Conservation (phyloP, 1,139 yeast species). For the Hemisphaericaspora xylanilytica region DNA sequence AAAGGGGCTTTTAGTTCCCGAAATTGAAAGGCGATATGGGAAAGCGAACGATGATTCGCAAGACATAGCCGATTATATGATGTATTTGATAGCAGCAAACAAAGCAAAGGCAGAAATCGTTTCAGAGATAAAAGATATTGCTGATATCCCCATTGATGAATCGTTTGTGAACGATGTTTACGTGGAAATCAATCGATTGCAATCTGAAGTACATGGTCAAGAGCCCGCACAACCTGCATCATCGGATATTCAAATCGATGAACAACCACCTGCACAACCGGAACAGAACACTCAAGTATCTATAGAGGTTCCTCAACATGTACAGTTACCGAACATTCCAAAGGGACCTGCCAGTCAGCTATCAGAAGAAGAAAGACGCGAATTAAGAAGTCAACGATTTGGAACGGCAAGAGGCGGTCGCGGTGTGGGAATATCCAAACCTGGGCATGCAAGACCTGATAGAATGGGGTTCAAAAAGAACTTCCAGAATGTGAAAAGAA, state of each 20-base stretch:
- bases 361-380: constrained; percentile 13
- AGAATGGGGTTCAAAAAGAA: constrained; percentile 23
- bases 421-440: constrained; percentile 9
- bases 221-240: not conserved
- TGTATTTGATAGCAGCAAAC: constrained; percentile 69
- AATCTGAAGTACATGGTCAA: not conserved
- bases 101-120: constrained; percentile 64
- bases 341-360: constrained; percentile 17
- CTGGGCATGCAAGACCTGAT: constrained; percentile 8
- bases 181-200: constrained; percentile 43
- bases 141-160: constrained; percentile 61
- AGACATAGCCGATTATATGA: constrained; percentile 78
- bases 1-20: constrained; percentile 35
- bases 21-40: constrained; percentile 34
- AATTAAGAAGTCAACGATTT: constrained; percentile 14
- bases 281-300: constrained; percentile 8
- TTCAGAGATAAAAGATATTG: constrained; percentile 60
- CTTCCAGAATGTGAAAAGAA: constrained; percentile 37
- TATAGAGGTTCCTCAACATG: constrained; percentile 4
- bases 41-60: constrained; percentile 59
- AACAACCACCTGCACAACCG: constrained; percentile 5
- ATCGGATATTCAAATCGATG: constrained; percentile 1
- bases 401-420: constrained; percentile 10
- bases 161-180: constrained; percentile 52
- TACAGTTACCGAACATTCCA: constrained; percentile 1